Evolutionary conservation across 495 filamentous ascomycete species (phyloP), one percentile per base, ranked within the genome.

Genomic region (Jackrogersella minutella): DNA sequence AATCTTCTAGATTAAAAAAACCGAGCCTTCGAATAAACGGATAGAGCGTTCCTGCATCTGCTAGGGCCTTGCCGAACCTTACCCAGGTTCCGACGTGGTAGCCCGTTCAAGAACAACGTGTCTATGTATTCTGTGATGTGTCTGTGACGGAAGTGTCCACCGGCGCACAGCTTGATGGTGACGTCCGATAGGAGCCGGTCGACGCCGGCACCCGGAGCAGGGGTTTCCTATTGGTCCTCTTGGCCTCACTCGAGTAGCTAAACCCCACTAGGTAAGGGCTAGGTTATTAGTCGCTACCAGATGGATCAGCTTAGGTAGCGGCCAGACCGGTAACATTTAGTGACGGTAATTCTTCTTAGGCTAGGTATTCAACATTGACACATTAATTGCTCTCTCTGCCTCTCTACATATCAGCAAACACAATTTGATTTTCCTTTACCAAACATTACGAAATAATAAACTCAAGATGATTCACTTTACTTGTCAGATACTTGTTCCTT

Each of bases 161-260:
- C 64, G 64, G 64, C 34, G 36, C 19, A 66, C 56, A 55, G 51
- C 64, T 11, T 58, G 19, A 21, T 53, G 55, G 53, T 59, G 22
- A 58, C 49, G 66, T 60, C 66, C 59, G 66, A 68, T 37, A 41
- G 49, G 43, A 54, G 54, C 58, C 66, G 66, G 66, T 64, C 49
- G 41, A 44, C 59, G 66, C 66, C 66, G 66, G 66, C 49, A 60
- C 59, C 66, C 58, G 64, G 36, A 22, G 26, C 36, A 52, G 16
- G 31, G 10, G 11, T 43, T n/a, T 65, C 55, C 31, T 47, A 65
- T 65, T 65, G 62, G 62, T 41, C 46, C 22, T n/a, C n/a, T n/a
- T n/a, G n/a, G n/a, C n/a, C n/a, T 22, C 9, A 28, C 22, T 22
- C 43, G 24, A 19, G 21, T 47, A 14, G 24, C 22, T 9, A 51